Evolutionary conservation across 306 rosid genomes (phyloP).

Genomic region (Styphnolobium japonicum): DNA sequence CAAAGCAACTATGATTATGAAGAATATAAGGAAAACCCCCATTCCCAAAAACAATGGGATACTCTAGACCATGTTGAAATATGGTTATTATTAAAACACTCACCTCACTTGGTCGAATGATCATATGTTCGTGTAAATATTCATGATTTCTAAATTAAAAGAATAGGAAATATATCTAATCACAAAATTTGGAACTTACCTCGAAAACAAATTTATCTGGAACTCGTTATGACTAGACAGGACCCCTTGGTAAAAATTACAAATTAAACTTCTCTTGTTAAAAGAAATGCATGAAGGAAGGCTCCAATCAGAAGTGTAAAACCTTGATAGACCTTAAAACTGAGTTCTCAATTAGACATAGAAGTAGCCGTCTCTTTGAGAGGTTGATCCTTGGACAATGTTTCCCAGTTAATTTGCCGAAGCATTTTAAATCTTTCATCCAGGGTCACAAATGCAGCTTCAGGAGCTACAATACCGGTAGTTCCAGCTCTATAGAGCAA

Average conservation of each 20-base stretch:
- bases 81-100: no score
- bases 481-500: constrained; percentile 69
- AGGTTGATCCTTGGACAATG: constrained; percentile 48
- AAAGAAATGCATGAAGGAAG: not conserved
- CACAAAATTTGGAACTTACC: not conserved
- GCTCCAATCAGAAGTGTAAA: not conserved
- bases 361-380: constrained; percentile 44
- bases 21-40: no score
- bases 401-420: constrained; percentile 70
- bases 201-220: not conserved
- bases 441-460: constrained; percentile 57
- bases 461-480: constrained; percentile 49
- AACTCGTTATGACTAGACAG: not conserved
- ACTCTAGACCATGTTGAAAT: no score
- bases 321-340: constrained; percentile 14
- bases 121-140: no score
- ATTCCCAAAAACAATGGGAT: no score
- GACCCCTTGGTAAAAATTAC: not conserved
- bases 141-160: not conserved
- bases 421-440: constrained; percentile 61
- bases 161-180: not conserved
- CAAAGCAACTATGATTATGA: no score
- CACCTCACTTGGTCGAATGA: no score
- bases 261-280: not conserved
- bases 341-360: constrained; percentile 37